These are phyloP conservation scores for Cytidiella melzeri DNA, from an alignment of 768 basidiomycete species.

Conservation along the genomic window DNA sequence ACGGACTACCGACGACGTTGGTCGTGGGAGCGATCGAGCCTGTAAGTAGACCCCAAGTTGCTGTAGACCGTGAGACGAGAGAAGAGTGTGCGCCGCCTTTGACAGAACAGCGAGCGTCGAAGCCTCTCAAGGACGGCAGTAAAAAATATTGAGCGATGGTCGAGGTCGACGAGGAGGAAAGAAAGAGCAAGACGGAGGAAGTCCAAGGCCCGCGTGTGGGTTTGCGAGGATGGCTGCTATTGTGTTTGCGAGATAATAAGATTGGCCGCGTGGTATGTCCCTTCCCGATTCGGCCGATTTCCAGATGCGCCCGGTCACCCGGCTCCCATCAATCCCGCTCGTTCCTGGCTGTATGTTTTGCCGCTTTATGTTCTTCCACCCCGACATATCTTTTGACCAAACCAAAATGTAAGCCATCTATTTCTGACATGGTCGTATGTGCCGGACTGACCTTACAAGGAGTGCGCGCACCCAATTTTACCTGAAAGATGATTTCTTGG, in stretches of 20 bases:
- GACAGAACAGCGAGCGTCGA: neutral
- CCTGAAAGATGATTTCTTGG: too few species aligned
- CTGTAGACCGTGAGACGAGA: neutral
- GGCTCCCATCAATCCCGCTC: conserved; percentile 4
- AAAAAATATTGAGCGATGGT: neutral
- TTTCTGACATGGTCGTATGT: too few species aligned
- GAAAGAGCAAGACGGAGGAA: conserved; percentile 1
- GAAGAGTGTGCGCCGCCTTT: neutral
- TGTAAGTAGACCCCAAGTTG: neutral
- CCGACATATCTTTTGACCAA: too few species aligned
- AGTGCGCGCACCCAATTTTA: too few species aligned
- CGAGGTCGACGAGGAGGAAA: neutral
- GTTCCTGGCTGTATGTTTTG: too few species aligned
- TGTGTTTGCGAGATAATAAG: conserved; percentile 12
- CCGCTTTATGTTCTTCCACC: too few species aligned
- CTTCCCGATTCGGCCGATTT: neutral
- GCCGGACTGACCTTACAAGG: too few species aligned
- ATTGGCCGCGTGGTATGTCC: conserved; percentile 7
- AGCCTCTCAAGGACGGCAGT: neutral
- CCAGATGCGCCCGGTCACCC: conserved; percentile 6
- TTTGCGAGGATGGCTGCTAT: conserved; percentile 4
- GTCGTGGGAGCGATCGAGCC: neutral
- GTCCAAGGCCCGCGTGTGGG: neutral
- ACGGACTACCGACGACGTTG: neutral
- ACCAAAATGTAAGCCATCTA: too few species aligned